Evolutionary conservation across 2,329 filamentous ascomycete species (phyloP).

Genomic region (Juglanconis sp.): DNA sequence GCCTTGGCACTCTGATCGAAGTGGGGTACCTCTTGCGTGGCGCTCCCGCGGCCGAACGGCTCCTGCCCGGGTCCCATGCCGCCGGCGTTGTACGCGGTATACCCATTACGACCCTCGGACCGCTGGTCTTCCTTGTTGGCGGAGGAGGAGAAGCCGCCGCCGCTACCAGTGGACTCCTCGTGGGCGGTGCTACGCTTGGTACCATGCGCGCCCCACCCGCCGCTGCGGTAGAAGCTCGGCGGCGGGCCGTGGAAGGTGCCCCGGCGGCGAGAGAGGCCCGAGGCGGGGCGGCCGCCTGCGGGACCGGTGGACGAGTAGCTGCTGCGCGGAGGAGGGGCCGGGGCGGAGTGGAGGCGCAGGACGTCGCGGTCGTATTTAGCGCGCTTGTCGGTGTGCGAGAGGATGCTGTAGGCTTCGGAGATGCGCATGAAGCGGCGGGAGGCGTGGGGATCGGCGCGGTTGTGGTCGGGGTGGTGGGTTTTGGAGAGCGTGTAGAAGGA

Average conservation of each 20-base stretch:
- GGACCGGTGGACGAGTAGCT: conserved; percentile 55
- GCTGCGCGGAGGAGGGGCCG: conserved; percentile 25
- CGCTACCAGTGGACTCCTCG: conserved; percentile 35
- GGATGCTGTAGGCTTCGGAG: conserved; percentile 76
- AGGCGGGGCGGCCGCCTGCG: conserved; percentile 73
- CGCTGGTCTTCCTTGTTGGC: background rate
- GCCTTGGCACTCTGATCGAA: conserved; percentile 67
- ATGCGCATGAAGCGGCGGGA: conserved; percentile 76
- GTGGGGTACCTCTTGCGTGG: conserved; percentile 61
- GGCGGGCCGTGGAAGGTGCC: conserved; percentile 80
- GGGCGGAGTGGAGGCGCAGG: conserved; percentile 34
- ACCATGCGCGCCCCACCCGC: conserved; percentile 69
- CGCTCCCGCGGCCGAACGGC: conserved; percentile 34
- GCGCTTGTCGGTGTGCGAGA: conserved; percentile 71
- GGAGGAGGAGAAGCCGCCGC: conserved; percentile 4
- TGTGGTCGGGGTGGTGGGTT: conserved; percentile 86
- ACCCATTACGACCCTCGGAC: conserved; percentile 16
- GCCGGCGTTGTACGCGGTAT: conserved; percentile 29
- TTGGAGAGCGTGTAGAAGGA: conserved; percentile 92
- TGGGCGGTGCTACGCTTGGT: conserved; percentile 57
- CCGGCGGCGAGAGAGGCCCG: conserved; percentile 73
- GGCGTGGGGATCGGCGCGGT: conserved; percentile 71
- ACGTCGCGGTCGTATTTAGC: conserved; percentile 76
- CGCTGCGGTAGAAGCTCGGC: conserved; percentile 80
- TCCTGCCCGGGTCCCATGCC: conserved; percentile 62